Evolutionary conservation across 164 flowering plant species (phyloP).

Genomic region (Vitis cinerea): DNA sequence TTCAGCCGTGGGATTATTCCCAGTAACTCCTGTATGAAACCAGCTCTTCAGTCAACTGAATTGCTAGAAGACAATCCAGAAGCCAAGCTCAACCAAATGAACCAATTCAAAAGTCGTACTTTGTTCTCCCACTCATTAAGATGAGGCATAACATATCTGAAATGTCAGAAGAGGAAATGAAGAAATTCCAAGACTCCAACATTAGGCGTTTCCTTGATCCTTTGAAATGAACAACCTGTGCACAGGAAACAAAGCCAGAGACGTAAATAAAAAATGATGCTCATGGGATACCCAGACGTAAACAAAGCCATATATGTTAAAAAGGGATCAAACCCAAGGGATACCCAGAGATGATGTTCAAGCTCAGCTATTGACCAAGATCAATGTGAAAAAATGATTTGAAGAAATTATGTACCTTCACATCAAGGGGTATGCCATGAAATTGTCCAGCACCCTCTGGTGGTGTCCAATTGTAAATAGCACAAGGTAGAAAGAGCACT

Average conservation of each 20-base stretch:
- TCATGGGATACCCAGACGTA: too few relatives aligned
- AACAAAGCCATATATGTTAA: too few relatives aligned
- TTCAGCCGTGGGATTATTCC: too few relatives aligned
- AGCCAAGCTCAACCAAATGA: neutral
- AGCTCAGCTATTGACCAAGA: neutral
- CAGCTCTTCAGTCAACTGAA: too few relatives aligned
- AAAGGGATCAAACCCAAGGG: neutral
- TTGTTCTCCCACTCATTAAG: conserved; percentile 80
- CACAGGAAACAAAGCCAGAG: neutral
- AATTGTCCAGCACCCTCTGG: conserved; percentile 99
- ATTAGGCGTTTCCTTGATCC: conserved; percentile 96
- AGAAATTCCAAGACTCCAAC: conserved; percentile 95
- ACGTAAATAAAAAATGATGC: neutral
- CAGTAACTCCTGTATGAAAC: too few relatives aligned
- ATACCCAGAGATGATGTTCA: neutral
- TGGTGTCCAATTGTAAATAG: conserved; percentile 92
- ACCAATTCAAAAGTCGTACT: conserved; percentile 66
- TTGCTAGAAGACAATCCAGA: neutral
- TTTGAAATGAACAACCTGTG: conserved; percentile 94
- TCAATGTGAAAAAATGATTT: too few relatives aligned
- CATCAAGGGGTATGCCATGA: conserved; percentile 98
- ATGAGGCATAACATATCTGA: conserved; percentile 85
- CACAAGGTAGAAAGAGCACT: conserved; percentile 81
- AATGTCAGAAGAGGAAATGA: conserved; percentile 47
- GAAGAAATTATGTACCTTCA: conserved; percentile 52